These are phyloP conservation scores for Lactarius akahatsu DNA, from an alignment of 768 basidiomycete species.

Conservation along the genomic window DNA sequence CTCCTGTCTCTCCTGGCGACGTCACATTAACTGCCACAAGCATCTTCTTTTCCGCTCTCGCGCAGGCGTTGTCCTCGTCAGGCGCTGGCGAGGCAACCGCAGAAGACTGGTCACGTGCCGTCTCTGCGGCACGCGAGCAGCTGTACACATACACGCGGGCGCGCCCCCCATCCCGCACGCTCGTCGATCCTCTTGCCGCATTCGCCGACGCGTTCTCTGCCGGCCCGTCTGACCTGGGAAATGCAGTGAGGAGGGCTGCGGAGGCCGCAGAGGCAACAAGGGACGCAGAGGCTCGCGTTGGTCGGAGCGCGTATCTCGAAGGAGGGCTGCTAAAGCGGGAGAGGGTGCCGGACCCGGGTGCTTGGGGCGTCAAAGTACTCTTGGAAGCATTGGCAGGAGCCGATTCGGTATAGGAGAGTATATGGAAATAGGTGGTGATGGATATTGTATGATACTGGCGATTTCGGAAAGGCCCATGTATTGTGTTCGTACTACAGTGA, in stretches of 20 bases:
- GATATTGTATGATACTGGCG: not conserved
- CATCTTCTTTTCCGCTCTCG: constrained; percentile 88
- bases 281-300: constrained; percentile 79
- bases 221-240: constrained; percentile 39
- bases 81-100: constrained; percentile 43
- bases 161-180: constrained; percentile 84
- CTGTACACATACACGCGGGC: constrained; percentile 86
- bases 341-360: constrained; percentile 81
- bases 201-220: constrained; percentile 56
- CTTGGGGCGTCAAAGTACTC: constrained; percentile 83
- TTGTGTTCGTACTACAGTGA: too few relatives aligned
- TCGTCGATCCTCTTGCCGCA: constrained; percentile 86
- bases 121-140: constrained; percentile 54
- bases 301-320: constrained; percentile 85
- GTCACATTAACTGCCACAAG: constrained; percentile 39
- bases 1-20: not conserved
- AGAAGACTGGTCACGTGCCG: constrained; percentile 60
- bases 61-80: constrained; percentile 60
- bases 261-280: constrained; percentile 73
- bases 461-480: too few relatives aligned
- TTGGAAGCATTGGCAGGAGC: constrained; percentile 49
- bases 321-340: constrained; percentile 59
- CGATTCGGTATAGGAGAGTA: not conserved
- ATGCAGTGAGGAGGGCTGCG: constrained; percentile 59
- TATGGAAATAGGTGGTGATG: not conserved